Conservation (phyloP, 2,329 filamentous ascomycete species). For the Colletotrichum higginsianum region DNA sequence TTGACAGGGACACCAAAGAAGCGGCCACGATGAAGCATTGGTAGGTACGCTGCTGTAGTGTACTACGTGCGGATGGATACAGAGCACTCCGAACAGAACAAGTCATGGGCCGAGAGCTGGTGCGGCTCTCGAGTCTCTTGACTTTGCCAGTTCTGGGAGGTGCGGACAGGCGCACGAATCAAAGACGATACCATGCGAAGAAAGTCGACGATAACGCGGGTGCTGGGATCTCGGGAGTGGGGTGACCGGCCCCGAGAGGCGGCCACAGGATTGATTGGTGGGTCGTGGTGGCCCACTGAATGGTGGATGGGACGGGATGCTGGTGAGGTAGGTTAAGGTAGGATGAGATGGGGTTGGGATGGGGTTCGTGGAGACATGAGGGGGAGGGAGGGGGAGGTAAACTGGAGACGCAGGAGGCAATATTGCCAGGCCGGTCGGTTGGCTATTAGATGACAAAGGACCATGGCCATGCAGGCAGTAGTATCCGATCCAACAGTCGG, state of each 20-base stretch:
- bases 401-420: constrained; percentile 14
- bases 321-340: not conserved
- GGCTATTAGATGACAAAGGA: not conserved
- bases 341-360: constrained; percentile 1
- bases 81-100: not conserved
- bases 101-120: not conserved
- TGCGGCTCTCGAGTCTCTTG: constrained; percentile 26
- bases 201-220: constrained; percentile 29
- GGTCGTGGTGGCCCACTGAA: not conserved
- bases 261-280: constrained; percentile 14
- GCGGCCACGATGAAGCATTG: not conserved
- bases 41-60: too few species aligned
- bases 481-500: not conserved
- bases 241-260: constrained; percentile 24
- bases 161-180: constrained; percentile 40
- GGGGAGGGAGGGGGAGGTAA: not conserved
- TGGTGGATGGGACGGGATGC: constrained; percentile 5
- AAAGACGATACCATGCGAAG: constrained; percentile 31
- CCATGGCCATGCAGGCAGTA: not conserved
- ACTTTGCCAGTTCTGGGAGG: not conserved
- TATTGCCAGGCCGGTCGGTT: not conserved
- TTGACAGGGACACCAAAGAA: not conserved
- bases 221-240: constrained; percentile 30
- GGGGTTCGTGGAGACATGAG: not conserved
- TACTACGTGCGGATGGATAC: too few species aligned